A percentile compares a stretch with the other conserved stretches of the same genome.
phyloP scores from a whole-genome alignment of 2,329 filamentous ascomycete genomes.

The Trichothecium sympodiale region DNA sequence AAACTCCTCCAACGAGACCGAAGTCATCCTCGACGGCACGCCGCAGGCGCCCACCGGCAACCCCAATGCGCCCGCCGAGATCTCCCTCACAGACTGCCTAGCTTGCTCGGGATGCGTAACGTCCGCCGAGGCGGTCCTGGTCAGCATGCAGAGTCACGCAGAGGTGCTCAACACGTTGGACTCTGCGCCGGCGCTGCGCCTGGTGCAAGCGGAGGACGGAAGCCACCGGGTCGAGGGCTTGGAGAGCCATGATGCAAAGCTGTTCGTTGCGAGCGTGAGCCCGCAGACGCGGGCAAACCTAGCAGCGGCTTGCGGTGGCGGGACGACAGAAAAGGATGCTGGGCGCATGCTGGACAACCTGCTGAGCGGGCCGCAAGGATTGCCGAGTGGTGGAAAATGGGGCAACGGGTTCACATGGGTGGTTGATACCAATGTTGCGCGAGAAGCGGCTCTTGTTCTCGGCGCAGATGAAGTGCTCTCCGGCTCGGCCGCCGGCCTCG shows the following conservation, averaged over 20 bases:
- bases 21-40: constrained; percentile 83
- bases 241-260: constrained; percentile 50
- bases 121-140: constrained; percentile 92
- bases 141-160: constrained; percentile 84
- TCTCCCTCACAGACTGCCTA: constrained; percentile 92
- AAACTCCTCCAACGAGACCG: constrained; percentile 43
- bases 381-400: constrained; percentile 59
- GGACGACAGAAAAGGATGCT: constrained; percentile 60
- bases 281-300: constrained; percentile 85
- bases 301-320: constrained; percentile 68
- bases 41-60: constrained; percentile 41
- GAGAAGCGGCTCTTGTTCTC: constrained; percentile 73
- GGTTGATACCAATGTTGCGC: constrained; percentile 75
- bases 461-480: constrained; percentile 59
- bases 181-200: constrained; percentile 39
- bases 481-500: constrained; percentile 8
- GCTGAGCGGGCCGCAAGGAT: constrained; percentile 53
- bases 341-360: constrained; percentile 76
- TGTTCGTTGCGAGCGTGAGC: constrained; percentile 88
- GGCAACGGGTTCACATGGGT: constrained; percentile 79
- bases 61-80: constrained; percentile 63
- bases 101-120: constrained; percentile 97
- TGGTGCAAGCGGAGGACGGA: constrained; percentile 19
- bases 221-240: constrained; percentile 35
- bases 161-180: constrained; percentile 83